Percentiles rank a stretch among this genome's conserved stretches.
Conservation (phyloP, 176 grass and related monocot species). For the Pharus latifolius region DNA sequence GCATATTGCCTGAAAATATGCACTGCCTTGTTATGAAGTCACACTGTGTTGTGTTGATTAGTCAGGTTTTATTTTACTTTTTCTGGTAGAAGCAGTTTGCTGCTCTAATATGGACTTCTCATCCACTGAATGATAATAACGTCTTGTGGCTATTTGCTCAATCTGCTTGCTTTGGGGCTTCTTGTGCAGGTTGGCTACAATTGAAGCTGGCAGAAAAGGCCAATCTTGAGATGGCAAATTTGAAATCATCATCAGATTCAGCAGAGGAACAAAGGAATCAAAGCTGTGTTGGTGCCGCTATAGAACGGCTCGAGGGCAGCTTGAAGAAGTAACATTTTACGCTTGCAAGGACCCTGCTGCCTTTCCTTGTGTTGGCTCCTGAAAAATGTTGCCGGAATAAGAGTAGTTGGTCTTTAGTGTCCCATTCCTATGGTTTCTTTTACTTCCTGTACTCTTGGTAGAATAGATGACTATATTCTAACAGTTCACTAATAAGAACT, state of each 20-base stretch:
- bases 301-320: slow-evolving; percentile 70
- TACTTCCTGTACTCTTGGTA: neutral
- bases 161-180: neutral
- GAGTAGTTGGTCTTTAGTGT: neutral
- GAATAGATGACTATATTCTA: too few relatives aligned
- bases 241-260: slow-evolving; percentile 24
- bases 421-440: neutral
- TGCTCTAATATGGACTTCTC: slow-evolving; percentile 89
- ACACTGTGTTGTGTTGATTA: neutral
- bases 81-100: slow-evolving; percentile 69
- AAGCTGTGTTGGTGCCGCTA: slow-evolving; percentile 67
- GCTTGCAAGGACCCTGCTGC: too few relatives aligned
- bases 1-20: neutral
- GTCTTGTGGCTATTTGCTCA: neutral
- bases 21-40: neutral
- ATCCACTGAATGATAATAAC: slow-evolving; percentile 48
- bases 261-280: slow-evolving; percentile 30
- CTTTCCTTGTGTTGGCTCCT: neutral
- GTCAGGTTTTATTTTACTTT: neutral
- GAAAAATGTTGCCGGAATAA: neutral
- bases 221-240: slow-evolving; percentile 46
- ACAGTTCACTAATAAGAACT: too few relatives aligned
- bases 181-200: slow-evolving; percentile 78
- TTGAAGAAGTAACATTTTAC: slow-evolving; percentile 65
- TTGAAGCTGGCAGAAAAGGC: slow-evolving; percentile 85